Percentiles rank a stretch among this genome's conserved stretches.
These are phyloP conservation scores for Colletotrichum limetticola DNA, from an alignment of 2,329 filamentous ascomycete species.

Conservation along the genomic window DNA sequence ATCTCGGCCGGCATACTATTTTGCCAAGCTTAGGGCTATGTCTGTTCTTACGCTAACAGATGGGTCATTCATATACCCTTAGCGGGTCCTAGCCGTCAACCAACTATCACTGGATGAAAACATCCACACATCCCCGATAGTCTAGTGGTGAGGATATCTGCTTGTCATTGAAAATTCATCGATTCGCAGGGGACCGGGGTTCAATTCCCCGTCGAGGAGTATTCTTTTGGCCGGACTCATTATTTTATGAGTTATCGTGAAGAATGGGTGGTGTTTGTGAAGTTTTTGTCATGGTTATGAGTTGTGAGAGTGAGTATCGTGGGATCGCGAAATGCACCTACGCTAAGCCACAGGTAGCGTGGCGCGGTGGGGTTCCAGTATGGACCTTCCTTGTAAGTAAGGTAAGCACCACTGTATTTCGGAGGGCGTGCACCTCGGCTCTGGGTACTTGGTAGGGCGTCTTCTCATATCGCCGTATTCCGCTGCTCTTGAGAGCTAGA, in stretches of 20 bases:
- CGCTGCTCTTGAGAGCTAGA: neutral
- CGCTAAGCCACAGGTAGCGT: slow-evolving; percentile 13
- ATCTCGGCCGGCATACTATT: too few relatives aligned
- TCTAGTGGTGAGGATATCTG: neutral
- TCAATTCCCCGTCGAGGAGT: neutral
- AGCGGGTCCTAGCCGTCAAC: neutral
- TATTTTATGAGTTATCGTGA: neutral
- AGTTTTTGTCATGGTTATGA: neutral
- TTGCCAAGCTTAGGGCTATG: neutral
- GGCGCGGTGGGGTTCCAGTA: neutral
- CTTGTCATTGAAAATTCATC: neutral
- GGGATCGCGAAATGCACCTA: neutral
- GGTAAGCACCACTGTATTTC: neutral
- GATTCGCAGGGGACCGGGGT: neutral
- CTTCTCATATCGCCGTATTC: neutral
- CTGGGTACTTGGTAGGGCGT: neutral
- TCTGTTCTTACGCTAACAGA: neutral
- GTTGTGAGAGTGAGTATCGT: neutral
- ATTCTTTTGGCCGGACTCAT: neutral
- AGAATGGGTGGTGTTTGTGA: neutral
- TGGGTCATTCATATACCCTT: neutral
- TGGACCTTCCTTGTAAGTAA: neutral
- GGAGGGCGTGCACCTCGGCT: slow-evolving; percentile 15
- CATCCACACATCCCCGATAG: neutral
- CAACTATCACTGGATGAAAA: neutral